Base-by-base conservation (phyloP, 305 asterid genomes). In the Nicotiana rustica region DNA sequence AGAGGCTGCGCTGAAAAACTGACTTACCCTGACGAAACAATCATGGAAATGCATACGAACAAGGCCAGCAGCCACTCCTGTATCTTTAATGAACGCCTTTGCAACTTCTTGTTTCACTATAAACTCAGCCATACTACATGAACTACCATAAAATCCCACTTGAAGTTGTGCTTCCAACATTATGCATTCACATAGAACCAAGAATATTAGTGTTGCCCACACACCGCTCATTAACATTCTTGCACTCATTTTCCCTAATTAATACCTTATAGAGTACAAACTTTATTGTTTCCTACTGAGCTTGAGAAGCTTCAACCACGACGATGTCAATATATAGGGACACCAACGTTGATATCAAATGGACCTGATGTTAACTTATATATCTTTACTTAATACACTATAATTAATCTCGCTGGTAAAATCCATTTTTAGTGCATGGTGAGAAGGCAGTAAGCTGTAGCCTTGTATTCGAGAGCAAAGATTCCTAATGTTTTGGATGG, bases 41-140 rank as follows among this genome's bases (percentile, higher is more conserved):
- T 89, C 91, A 35, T 89, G 91, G 61, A 89, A 89, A 84, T 89
- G 92, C 89, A 89, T 83, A 60, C 92, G 86, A 73, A 89, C 82
- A 10, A 89, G 92, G 67, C 92, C 90, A 41, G 91, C 87, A 67
- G 89, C 90, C 8, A 91, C 44, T 64, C 97, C 97, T 4, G 41
- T 81, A 87, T 93, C 81, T 19, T 4, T 44, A 31, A 77, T 3
- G 84, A 89, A 88, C 10, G 87, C 95, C 1, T 80, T 81, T 7
- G 47, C 5, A 6, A 95, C 97, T 83, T 92, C 92, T 36, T 87
- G 85, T 82, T 89, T 91, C 81, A 95, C 89, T n/a, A 91, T 73
- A 33, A 83, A 25, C 89, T 95, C 97, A 6, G 91, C 97, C 14
- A 82, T 65, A 9, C 84, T 55, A 82, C 98, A 95, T 3, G 90